Base-by-base conservation (phyloP, 805 yeast genomes). In the Candida oleophila region DNA sequence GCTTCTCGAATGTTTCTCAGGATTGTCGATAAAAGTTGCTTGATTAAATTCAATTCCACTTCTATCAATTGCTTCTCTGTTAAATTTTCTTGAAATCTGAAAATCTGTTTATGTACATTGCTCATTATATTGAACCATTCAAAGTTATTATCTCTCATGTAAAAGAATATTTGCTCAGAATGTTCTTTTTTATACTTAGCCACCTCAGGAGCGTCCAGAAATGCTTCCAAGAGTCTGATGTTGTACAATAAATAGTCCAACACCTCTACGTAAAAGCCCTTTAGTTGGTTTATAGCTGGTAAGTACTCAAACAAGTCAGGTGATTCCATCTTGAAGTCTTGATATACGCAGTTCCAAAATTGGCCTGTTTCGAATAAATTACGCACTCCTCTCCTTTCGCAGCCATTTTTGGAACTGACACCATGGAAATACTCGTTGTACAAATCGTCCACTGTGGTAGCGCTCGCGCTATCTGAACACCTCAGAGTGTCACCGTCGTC, bases 331-430 rank as follows among this genome's bases (percentile, higher is more conserved):
- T 60, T 62, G 28, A 65, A 37, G 44, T 65, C 68, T 43, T 64
- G 67, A 47, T 63, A 63, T n/a, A 64, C 58, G 41, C 56, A 47
- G 49, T 62, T 60, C 68, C 68, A 64, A 41, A 63, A 61, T 41
- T 52, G 60, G 15, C 52, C 51, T 2, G 60, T 53, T 25, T 49
- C 49, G 32, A 59, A 42, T 14, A 49, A 35, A 3, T 41, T 48
- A 46, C 51, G 44, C 3, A 57, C 36, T 7, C 40, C 33, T 14
- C 19, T 18, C 18, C 4, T 32, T 28, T 22, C 36, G 14, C 9
- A 20, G 21, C 12, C 22, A 9, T 12, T 7, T n/a, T 40, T 19
- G 8, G 7, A 21, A 16, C n/a, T 9, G 30, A 11, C 9, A 7
- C 28, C 44, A 4, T 18, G 16, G 3, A 11, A 9, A 34, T 15